Conservation (phyloP, 495 filamentous ascomycete genomes). For the Aspergillus baeticus region DNA sequence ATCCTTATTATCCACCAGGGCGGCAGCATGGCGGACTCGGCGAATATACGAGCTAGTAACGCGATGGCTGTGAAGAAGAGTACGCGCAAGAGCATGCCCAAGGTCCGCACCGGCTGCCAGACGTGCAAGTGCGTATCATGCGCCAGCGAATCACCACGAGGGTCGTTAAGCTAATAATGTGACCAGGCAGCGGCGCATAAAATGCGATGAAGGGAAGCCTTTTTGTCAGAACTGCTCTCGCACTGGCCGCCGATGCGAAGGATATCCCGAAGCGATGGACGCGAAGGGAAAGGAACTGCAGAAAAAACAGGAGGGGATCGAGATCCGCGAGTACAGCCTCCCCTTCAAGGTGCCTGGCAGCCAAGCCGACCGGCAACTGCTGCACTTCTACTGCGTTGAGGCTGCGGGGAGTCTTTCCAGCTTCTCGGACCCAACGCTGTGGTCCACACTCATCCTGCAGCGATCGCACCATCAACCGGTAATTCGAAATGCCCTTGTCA, state of each 20-base stretch:
- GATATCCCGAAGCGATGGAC: conserved; percentile 20
- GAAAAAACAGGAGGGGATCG: background rate
- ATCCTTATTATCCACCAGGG: background rate
- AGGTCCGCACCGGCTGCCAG: conserved; percentile 24
- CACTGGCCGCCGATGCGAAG: conserved; percentile 38
- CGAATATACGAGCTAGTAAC: conserved; percentile 3
- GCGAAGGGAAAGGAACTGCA: too few relatives aligned
- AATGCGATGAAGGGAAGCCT: conserved; percentile 46
- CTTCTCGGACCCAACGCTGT: conserved; percentile 40
- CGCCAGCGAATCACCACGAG: background rate
- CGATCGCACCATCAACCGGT: conserved; percentile 34
- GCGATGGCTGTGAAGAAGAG: conserved; percentile 1
- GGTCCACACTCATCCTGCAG: conserved; percentile 39
- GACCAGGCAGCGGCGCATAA: conserved; percentile 35
- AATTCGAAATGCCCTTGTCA: conserved; percentile 41
- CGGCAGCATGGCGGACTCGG: background rate
- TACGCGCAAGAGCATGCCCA: conserved; percentile 23
- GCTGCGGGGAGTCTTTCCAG: conserved; percentile 34
- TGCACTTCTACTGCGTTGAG: conserved; percentile 37
- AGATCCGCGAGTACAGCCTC: conserved; percentile 27
- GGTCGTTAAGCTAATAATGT: background rate
- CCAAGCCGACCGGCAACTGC: conserved; percentile 32
- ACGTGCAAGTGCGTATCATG: conserved; percentile 26
- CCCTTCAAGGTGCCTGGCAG: conserved; percentile 37
- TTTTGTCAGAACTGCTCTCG: conserved; percentile 34